phyloP scores from a whole-genome alignment of 768 basidiomycete genomes.

The Pholiota molesta region DNA sequence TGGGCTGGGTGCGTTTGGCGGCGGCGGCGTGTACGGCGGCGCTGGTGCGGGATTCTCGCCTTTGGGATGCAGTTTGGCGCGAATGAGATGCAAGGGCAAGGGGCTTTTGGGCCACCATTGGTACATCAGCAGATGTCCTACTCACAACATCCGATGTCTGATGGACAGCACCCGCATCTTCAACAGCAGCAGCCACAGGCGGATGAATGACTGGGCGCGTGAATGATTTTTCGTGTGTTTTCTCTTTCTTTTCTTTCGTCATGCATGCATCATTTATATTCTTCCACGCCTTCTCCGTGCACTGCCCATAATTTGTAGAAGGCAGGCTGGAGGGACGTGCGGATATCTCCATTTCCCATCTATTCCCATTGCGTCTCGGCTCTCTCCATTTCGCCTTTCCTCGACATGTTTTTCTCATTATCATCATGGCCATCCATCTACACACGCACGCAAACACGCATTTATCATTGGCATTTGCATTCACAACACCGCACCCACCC shows the following conservation, averaged over 20 bases:
- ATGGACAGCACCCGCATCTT: slow-evolving; percentile 17
- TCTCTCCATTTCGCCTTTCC: not conserved
- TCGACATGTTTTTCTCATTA: slow-evolving; percentile 10
- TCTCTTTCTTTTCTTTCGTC: not conserved
- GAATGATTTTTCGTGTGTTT: not conserved
- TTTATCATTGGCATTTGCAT: slow-evolving; percentile 6
- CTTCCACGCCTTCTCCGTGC: not conserved
- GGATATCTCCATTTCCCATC: slow-evolving; percentile 1
- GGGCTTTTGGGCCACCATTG: slow-evolving; percentile 9
- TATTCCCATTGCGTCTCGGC: slow-evolving; percentile 13
- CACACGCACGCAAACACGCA: not conserved
- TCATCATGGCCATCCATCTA: slow-evolving; percentile 13
- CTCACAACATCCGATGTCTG: slow-evolving; percentile 19
- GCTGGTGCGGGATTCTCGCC: slow-evolving; percentile 21
- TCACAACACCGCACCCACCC: slow-evolving; percentile 1
- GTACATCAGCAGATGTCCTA: slow-evolving; percentile 14
- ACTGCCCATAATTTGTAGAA: slow-evolving; percentile 13
- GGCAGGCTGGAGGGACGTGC: slow-evolving; percentile 8
- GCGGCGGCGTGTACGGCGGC: slow-evolving; percentile 6
- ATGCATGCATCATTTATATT: not conserved
- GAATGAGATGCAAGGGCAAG: slow-evolving; percentile 6
- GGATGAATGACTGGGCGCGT: slow-evolving; percentile 7
- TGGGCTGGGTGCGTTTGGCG: slow-evolving; percentile 13
- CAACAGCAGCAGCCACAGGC: slow-evolving; percentile 13
- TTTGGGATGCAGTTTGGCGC: slow-evolving; percentile 20